These are phyloP conservation scores for Pseudogymnoascus sp. DNA, from an alignment of 2,329 filamentous ascomycete genomes.

Conservation along the genomic window DNA sequence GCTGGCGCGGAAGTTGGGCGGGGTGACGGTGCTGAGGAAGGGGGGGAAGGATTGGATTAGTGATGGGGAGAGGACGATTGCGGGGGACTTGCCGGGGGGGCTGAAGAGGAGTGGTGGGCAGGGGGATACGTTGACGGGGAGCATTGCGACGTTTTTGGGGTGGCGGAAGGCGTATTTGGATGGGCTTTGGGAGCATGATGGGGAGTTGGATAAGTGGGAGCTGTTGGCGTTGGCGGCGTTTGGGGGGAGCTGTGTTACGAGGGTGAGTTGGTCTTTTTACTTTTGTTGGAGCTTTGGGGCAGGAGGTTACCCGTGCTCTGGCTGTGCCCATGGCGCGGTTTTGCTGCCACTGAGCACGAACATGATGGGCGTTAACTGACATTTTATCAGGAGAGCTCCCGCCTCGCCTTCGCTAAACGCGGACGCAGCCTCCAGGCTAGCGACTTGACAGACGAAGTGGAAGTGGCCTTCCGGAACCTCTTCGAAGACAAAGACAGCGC, in stretches of 20 bases:
- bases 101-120: slow-evolving; percentile 88
- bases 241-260: slow-evolving; percentile 78
- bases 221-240: slow-evolving; percentile 73
- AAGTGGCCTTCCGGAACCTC: slow-evolving; percentile 66
- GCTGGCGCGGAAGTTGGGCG: slow-evolving; percentile 68
- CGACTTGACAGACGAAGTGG: slow-evolving; percentile 82
- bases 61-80: slow-evolving; percentile 66
- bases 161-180: slow-evolving; percentile 87
- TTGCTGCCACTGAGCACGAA: background rate
- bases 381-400: slow-evolving; percentile 60
- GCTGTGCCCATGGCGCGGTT: background rate
- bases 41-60: slow-evolving; percentile 75
- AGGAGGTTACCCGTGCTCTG: background rate
- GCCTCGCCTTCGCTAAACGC: slow-evolving; percentile 75
- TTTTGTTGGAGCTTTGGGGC: background rate
- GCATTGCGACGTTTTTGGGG: slow-evolving; percentile 76
- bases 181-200: slow-evolving; percentile 62
- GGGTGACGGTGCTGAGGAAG: slow-evolving; percentile 89
- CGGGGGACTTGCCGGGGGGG: slow-evolving; percentile 72
- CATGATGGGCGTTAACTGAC: background rate
- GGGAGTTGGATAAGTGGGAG: slow-evolving; percentile 44
- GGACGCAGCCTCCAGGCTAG: slow-evolving; percentile 81
- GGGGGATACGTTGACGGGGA: slow-evolving; percentile 89
- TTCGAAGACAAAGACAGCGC: slow-evolving; percentile 44
- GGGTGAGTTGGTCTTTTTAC: slow-evolving; percentile 42